Evolutionary conservation across 2,329 filamentous ascomycete species (phyloP).

Genomic region (Fusarium nematophilum): DNA sequence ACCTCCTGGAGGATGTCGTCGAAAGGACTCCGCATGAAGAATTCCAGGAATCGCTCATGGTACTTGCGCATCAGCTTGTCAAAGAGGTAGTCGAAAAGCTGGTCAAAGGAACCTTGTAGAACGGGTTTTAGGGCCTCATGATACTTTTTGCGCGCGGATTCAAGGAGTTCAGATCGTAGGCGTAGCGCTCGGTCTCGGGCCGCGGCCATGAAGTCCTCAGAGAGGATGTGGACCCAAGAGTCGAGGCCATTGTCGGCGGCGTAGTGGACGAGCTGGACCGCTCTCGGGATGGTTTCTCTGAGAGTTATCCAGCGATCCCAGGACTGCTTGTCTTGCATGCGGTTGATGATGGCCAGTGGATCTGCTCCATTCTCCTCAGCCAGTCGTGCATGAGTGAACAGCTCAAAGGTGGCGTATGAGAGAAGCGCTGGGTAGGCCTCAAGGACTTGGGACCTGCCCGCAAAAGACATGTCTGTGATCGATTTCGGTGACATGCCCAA

Average conservation of each 20-base stretch:
- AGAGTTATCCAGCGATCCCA: conserved; percentile 12
- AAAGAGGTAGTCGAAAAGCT: no score
- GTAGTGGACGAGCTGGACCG: neutral
- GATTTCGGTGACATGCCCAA: neutral
- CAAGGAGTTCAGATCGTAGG: neutral
- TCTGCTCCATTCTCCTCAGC: neutral
- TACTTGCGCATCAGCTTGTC: no score
- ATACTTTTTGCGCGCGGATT: neutral
- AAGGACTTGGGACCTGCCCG: neutral
- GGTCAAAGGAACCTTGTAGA: no score
- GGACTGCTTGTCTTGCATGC: neutral
- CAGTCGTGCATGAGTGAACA: conserved; percentile 9
- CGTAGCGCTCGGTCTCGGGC: neutral
- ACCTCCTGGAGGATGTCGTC: no score
- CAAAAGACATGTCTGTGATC: neutral
- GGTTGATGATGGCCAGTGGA: neutral
- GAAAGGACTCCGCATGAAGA: no score
- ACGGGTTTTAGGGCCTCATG: neutral
- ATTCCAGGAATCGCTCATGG: no score
- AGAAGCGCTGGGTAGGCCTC: conserved; percentile 1
- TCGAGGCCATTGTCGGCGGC: neutral
- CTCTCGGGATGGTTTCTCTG: conserved; percentile 5
- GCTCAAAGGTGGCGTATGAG: conserved; percentile 1
- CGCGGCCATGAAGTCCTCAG: neutral
- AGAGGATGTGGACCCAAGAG: neutral